phyloP scores from a whole-genome alignment of 1,139 yeast genomes.

The Pichia sp. region DNA sequence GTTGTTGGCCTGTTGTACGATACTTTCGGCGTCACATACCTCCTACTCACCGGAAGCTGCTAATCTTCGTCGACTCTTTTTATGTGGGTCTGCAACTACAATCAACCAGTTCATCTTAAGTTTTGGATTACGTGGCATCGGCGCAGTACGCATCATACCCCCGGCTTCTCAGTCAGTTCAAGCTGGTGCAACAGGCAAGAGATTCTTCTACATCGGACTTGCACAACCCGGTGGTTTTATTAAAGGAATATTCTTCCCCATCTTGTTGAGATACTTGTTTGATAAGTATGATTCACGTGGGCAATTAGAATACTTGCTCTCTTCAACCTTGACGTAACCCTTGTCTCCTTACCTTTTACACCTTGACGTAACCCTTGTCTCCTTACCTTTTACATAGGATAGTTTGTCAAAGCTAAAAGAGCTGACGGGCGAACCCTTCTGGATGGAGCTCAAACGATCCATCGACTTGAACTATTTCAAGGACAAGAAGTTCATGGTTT shows the following conservation, averaged over 20 bases:
- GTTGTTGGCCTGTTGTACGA: slow-evolving; percentile 62
- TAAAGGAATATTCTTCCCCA: slow-evolving; percentile 58
- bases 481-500: slow-evolving; percentile 36
- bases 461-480: slow-evolving; percentile 43
- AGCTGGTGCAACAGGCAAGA: slow-evolving; percentile 32
- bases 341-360: slow-evolving; percentile 37
- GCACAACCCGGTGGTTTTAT: slow-evolving; percentile 62
- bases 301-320: slow-evolving; percentile 56
- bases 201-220: slow-evolving; percentile 54
- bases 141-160: slow-evolving; percentile 52
- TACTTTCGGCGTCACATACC: slow-evolving; percentile 44
- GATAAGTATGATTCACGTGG: slow-evolving; percentile 55
- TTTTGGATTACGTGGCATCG: slow-evolving; percentile 51
- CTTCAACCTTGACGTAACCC: slow-evolving; percentile 41
- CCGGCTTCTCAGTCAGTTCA: slow-evolving; percentile 41
- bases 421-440: slow-evolving; percentile 29
- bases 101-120: slow-evolving; percentile 48
- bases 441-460: slow-evolving; percentile 35
- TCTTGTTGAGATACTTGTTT: slow-evolving; percentile 50
- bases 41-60: slow-evolving; percentile 43
- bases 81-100: slow-evolving; percentile 22
- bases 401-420: slow-evolving; percentile 35
- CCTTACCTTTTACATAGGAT: slow-evolving; percentile 44
- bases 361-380: slow-evolving; percentile 36
- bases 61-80: slow-evolving; percentile 27